Conservation (phyloP, 768 basidiomycete genomes). For the Omphalotus guepiniiformis region DNA sequence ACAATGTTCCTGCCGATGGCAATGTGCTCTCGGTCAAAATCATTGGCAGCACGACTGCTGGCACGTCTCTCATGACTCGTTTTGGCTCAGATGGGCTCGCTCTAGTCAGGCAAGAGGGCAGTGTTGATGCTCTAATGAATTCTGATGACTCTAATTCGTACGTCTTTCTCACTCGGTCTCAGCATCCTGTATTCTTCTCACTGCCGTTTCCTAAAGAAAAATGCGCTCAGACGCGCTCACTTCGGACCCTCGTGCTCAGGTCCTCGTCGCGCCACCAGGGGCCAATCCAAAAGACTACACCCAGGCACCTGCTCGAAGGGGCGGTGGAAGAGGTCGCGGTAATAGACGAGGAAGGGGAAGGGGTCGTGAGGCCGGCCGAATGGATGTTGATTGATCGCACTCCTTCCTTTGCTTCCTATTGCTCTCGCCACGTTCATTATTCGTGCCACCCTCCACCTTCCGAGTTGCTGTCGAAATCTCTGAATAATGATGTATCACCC, state of each 20-base stretch:
- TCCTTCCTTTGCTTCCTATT: background rate
- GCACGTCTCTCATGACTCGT: conserved; percentile 52
- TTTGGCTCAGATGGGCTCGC: conserved; percentile 53
- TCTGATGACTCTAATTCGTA: conserved; percentile 49
- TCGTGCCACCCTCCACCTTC: too few relatives aligned
- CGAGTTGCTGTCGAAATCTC: too few relatives aligned
- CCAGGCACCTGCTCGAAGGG: conserved; percentile 24
- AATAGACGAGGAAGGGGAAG: conserved; percentile 33
- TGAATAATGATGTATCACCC: too few relatives aligned
- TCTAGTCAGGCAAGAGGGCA: conserved; percentile 47
- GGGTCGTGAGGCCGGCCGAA: conserved; percentile 28
- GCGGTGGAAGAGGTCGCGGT: conserved; percentile 25
- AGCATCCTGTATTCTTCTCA: background rate
- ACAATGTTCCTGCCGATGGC: conserved; percentile 81
- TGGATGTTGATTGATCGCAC: background rate
- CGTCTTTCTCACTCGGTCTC: conserved; percentile 23
- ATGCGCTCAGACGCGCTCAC: conserved; percentile 80
- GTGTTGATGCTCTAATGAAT: conserved; percentile 61
- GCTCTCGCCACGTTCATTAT: too few relatives aligned
- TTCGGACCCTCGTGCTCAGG: conserved; percentile 59
- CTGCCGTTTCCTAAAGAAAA: conserved; percentile 49
- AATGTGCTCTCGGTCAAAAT: conserved; percentile 63
- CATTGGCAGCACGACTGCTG: conserved; percentile 49
- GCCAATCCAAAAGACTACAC: conserved; percentile 50
- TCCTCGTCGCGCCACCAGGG: conserved; percentile 68